Base-by-base conservation (phyloP, 495 filamentous ascomycete species). In the Apodospora peruviana region DNA sequence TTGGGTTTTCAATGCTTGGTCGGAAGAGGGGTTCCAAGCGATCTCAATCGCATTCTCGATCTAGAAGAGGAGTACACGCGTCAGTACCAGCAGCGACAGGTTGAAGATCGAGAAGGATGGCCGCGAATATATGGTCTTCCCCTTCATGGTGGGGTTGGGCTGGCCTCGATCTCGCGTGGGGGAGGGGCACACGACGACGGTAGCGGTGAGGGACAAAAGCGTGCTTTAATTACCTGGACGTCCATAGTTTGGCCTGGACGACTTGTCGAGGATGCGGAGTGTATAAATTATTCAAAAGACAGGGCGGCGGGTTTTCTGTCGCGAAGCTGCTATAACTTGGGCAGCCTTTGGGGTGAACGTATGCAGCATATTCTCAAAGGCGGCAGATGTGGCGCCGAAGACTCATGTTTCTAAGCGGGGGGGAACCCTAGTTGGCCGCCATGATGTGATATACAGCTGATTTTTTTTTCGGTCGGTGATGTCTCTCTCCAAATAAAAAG, bases 11-110 rank as follows among this genome's bases (percentile, higher is more conserved):
- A 95, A 80, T 51, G 76, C 69, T 59, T 80, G 81, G 70, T 88
- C 78, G 47, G 88, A 81, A 51, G 73, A 65, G 54, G 87, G 84
- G 67, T 91, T 82, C 75, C 78, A 88, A 70, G 86, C 87, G 73
- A 95, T 89, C 65, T 93, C 79, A 72, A 96, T 91, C 67, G 90
- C 90, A 68, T 86, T 89, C 68, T 90, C 85, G 68, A 96, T 83
- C 89, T 96, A 62, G 44, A 48, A 20, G n/a, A 48, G 21, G 9
- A 36, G 58, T 55, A 10, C 58, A 10, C 1, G 52, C 48, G 19
- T 14, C 27, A 22, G 48, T 25, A 16, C 8, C 11, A 20, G 32
- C 11, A 39, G 46, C 7, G 34, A 27, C 32, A 19, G 19, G 4
- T n/a, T 35, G 44, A 16, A 41, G 10, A 11, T 41, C 14, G 39